These are phyloP conservation scores for Cystobasidiaceae sp. DNA, from an alignment of 1,284 basidiomycete genomes.

Conservation along the genomic window DNA sequence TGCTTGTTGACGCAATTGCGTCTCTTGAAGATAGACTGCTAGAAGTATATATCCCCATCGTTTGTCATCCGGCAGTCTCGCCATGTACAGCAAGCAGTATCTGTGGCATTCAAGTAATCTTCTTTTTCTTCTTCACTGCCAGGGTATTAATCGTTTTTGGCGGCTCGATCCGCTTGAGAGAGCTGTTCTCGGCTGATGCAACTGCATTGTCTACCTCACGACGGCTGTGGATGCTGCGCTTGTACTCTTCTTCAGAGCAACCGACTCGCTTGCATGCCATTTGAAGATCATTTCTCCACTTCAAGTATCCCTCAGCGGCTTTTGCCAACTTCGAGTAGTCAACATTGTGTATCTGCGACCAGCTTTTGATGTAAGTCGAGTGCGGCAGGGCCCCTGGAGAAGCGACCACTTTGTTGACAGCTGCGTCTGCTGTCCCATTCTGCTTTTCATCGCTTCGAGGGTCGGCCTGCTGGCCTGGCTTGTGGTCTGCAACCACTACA, in stretches of 20 bases:
- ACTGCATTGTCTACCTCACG: conserved; percentile 26
- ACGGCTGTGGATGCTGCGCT: neutral
- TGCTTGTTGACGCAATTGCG: too few relatives aligned
- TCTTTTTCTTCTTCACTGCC: conserved; percentile 40
- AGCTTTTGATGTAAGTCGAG: conserved; percentile 37
- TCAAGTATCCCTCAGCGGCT: neutral
- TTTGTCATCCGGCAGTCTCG: too few relatives aligned
- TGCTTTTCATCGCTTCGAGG: too few relatives aligned
- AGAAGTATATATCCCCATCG: too few relatives aligned
- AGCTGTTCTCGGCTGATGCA: neutral
- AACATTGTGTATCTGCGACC: conserved; percentile 41
- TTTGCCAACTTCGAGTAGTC: conserved; percentile 33
- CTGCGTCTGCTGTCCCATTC: neutral
- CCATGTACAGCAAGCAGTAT: too few relatives aligned
- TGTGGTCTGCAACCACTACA: conserved; percentile 49
- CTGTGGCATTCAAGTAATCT: neutral
- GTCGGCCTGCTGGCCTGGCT: too few relatives aligned
- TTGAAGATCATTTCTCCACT: neutral
- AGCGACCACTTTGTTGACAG: too few relatives aligned
- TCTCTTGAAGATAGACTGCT: too few relatives aligned
- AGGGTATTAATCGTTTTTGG: conserved; percentile 34
- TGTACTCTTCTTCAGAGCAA: neutral
- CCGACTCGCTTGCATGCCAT: neutral
- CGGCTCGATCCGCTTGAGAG: conserved; percentile 5
- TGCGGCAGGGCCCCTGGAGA: conserved; percentile 31